Evolutionary conservation across 1,284 basidiomycete genomes (phyloP), one percentile per base, ranked within the genome.

Genomic region (Pholiota adiposa): DNA sequence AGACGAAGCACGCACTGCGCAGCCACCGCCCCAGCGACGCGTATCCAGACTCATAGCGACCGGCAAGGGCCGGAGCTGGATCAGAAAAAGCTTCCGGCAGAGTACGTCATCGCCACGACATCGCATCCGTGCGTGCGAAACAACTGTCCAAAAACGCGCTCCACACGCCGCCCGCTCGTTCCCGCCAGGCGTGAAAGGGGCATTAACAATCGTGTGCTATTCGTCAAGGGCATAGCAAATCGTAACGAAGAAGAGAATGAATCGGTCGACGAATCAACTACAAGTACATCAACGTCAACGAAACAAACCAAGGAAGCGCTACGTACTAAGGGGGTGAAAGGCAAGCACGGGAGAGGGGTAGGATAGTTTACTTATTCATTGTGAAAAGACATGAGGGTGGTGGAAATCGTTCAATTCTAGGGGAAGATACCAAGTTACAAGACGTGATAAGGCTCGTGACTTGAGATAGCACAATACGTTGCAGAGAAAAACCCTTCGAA

Each of bases 401-500:
- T 12, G 6, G 16, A 50, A 50, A 50, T 31, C 48, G 48, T 50
- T 50, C 48, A 46, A 48, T 21, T 50, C 48, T 41, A 53, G 51
- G 16, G 36, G 9, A n/a, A 41, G 40, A 53, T 43, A 53, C 34
- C 40, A 43, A 53, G 51, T 43, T 53, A 53, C 51, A 53, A 41
- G 48, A 50, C 29, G 48, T 50, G 48, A 50, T 21, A 36, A 48
- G 18, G 51, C 36, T 12, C 41, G 29, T 38, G 27, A 33, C 54
- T 38, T 58, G 23, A 52, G n/a, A 46, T 25, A 59, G 53, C 53
- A 54, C 51, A 49, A 31, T 29, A 29, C 51, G 51, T 21, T 9
- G 51, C 4, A n/a, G 34, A 52, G 29, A 31, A 31, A 31, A 31
- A 31, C 31, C 33, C 51, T 34, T 40, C 31, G 23, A 18, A 11